These are phyloP conservation scores for Eutrema salsugineum DNA, from an alignment of 441 rosid genomes.

Conservation along the genomic window DNA sequence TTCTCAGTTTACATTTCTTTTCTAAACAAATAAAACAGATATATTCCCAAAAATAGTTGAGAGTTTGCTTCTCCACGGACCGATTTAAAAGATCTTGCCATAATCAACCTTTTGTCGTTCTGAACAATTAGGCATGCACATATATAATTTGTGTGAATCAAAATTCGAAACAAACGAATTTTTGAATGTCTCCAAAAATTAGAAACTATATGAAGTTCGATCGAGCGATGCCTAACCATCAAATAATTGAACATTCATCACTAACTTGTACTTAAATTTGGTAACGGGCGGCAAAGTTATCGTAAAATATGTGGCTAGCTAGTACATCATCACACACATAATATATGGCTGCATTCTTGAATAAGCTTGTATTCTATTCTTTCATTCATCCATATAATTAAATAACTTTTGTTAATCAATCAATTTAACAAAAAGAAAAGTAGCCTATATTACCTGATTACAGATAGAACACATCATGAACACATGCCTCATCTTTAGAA, in stretches of 20 bases:
- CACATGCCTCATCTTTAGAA: not conserved
- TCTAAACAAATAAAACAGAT: too few relatives aligned
- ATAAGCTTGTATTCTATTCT: not conserved
- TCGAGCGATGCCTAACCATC: not conserved
- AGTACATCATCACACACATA: too few relatives aligned
- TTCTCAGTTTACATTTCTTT: too few relatives aligned
- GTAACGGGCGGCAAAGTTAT: not conserved
- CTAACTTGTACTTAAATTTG: not conserved
- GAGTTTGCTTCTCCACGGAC: too few relatives aligned
- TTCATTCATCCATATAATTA: too few relatives aligned
- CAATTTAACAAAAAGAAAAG: too few relatives aligned
- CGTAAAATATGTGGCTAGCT: not conserved
- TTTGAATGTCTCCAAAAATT: not conserved
- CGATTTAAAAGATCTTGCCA: not conserved
- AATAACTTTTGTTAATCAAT: too few relatives aligned
- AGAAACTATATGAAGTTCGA: not conserved
- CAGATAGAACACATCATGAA: not conserved
- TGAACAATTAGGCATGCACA: not conserved
- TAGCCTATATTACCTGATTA: not conserved
- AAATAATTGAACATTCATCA: not conserved
- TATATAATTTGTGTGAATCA: not conserved
- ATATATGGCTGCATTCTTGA: too few relatives aligned
- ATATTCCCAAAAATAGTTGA: too few relatives aligned
- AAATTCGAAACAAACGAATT: too few relatives aligned
- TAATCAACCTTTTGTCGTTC: not conserved